A percentile compares a stretch with the other conserved stretches of the same genome.
phyloP scores from a whole-genome alignment of 129 eudicot genomes.

The Solidago caesia region DNA sequence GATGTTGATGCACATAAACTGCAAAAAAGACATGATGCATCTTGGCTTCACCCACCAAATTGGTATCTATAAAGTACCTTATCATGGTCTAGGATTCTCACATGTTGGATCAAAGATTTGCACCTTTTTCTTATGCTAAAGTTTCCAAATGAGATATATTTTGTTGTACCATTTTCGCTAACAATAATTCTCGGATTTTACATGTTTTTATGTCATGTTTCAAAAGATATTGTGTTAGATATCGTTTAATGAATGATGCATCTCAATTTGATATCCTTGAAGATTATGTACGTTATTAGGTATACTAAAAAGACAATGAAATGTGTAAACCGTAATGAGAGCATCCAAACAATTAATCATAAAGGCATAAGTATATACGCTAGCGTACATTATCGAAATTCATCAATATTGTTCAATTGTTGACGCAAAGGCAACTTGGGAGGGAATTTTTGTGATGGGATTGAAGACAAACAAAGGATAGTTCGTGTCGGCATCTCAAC shows the following conservation, averaged over 20 bases:
- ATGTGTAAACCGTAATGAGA: not conserved
- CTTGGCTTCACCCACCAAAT: constrained; percentile 20
- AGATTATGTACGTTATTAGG: not conserved
- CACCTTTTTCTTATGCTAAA: constrained; percentile 24
- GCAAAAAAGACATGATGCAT: constrained; percentile 18
- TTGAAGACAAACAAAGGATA: not conserved
- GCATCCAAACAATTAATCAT: not conserved
- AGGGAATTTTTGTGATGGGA: not conserved
- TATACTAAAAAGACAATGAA: not conserved
- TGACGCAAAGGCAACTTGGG: not conserved
- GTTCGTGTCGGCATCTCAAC: not conserved
- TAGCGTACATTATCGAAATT: not conserved
- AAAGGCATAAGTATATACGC: not conserved
- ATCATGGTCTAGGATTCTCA: constrained; percentile 23
- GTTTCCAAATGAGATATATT: constrained; percentile 28
- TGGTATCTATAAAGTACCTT: constrained; percentile 13
- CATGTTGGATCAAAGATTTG: constrained; percentile 28
- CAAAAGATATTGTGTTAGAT: constrained; percentile 20
- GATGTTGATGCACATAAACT: constrained; percentile 5
- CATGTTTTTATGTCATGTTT: constrained; percentile 12
- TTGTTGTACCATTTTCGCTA: constrained; percentile 27
- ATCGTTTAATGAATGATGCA: not conserved
- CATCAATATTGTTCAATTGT: not conserved
- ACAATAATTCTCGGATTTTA: not conserved
- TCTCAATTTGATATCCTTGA: constrained; percentile 6